phyloP scores from a whole-genome alignment of 371 early-diverging fungal species.

The Globomyces sp. region DNA sequence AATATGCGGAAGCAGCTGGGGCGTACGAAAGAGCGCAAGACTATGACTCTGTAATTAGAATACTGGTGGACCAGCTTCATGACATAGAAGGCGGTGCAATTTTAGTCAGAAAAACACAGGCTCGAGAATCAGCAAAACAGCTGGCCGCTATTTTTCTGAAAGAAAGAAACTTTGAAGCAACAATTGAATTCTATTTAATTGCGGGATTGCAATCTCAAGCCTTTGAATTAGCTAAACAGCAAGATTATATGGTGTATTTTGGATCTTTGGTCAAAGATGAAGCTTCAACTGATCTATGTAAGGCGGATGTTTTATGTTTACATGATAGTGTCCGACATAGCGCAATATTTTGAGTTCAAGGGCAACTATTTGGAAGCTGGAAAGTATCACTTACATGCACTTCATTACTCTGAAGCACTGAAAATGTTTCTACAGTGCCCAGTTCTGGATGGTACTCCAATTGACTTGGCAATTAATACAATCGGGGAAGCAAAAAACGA shows the following conservation, averaged over 20 bases:
- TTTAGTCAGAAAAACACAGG: slow-evolving; percentile 49
- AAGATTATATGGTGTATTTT: slow-evolving; percentile 49
- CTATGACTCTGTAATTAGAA: slow-evolving; percentile 40
- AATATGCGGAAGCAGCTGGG: slow-evolving; percentile 42
- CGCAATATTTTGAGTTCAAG: slow-evolving; percentile 40
- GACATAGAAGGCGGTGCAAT: slow-evolving; percentile 37
- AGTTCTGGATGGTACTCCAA: slow-evolving; percentile 22
- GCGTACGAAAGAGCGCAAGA: slow-evolving; percentile 51
- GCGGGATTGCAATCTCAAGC: slow-evolving; percentile 54
- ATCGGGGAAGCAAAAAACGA: slow-evolving; percentile 53
- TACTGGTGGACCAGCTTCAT: slow-evolving; percentile 44
- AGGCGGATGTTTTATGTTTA: slow-evolving; percentile 16
- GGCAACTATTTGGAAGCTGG: slow-evolving; percentile 40
- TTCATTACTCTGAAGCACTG: slow-evolving; percentile 44
- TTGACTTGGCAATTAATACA: slow-evolving; percentile 52
- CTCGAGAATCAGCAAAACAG: slow-evolving; percentile 45
- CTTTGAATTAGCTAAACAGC: slow-evolving; percentile 51
- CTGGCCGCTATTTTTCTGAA: slow-evolving; percentile 47
- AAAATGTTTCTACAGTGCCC: slow-evolving; percentile 40
- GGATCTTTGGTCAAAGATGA: slow-evolving; percentile 44
- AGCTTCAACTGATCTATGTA: slow-evolving; percentile 38
- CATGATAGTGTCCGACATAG: slow-evolving; percentile 26
- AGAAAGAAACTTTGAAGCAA: slow-evolving; percentile 40
- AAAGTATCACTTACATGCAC: slow-evolving; percentile 35
- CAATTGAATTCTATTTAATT: slow-evolving; percentile 54